Evolutionary conservation across 805 yeast species (phyloP), one percentile per base, ranked within the genome.

Genomic region (Metahyphopichia silvanorum): DNA sequence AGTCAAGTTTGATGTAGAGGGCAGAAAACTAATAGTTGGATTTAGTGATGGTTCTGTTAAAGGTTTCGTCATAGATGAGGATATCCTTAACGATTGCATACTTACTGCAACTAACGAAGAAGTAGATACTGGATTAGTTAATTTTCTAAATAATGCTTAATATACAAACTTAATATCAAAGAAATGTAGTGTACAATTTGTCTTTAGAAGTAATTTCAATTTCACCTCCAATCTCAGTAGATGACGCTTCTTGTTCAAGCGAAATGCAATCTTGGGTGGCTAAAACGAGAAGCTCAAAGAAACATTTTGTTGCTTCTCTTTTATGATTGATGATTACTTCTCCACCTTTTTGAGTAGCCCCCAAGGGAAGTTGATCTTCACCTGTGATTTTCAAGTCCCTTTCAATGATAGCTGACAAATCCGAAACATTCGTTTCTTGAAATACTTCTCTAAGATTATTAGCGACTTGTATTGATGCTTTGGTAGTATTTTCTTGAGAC

Each of bases 241-340:
- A 43, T n/a, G 33, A 28, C 24, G 62, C 63, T 6, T 69, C 66
- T 60, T 86, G 95, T 22, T 74, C 58, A 25, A 87, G 55, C 11
- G 65, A 62, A 28, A 88, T 62, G 33, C 91, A 80, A 44, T 82
- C 88, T 27, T 77, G 69, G 5, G 93, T 81, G 2, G 94, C 94
- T 36, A 88, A 66, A 3, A 87, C 91, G 44, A 88, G 66, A 52
- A 88, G 55, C 53, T 88, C 95, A 48, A 87, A 88, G 57, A 88
- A 88, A 33, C 85, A 69, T 46, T 77, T 72, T 2, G 86, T 77
- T 14, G 87, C 86, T 45, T 81, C 80, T 43, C 69, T 63, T 48
- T 71, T 71, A 37, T 65, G 64, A 39, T 64, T 61, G 60, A 49
- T 49, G 40, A 25, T 55, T 37, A 15, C 37, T 14, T 25, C 33